Evolutionary conservation across 176 grass and related monocot genomes (phyloP), one percentile per base, ranked within the genome.

Genomic region (Oryza coarctata): DNA sequence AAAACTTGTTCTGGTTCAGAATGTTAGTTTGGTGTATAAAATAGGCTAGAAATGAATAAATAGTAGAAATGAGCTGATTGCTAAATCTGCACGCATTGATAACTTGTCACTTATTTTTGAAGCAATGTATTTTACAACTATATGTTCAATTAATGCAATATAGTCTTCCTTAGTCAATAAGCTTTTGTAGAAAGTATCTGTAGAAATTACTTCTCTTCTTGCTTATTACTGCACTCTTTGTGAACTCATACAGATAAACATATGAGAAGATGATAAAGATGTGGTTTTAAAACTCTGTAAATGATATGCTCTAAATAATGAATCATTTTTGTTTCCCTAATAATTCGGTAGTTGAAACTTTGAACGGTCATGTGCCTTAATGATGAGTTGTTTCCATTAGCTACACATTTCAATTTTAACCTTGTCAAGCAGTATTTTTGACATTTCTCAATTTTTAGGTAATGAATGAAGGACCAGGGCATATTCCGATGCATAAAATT

Each of bases 401-500:
- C 11, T 75, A 64, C 31, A 9, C 55, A 15, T 67, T 12, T 45
- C 11, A 7, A n/a, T 30, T 68, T 22, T 0, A 29, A 49, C 68
- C 45, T 49, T 79, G 64, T 26, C 45, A 34, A 32, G 8, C 63
- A 31, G 38, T 77, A 1, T 29, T 79, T 52, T 47, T 90, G 67
- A 90, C 49, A 62, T 82, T n/a, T 77, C 20, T 65, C 5, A 20
- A 78, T 27, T 47, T 93, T 25, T 64, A 98, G 96, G 96, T 98
- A 23, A 98, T 95, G 96, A 98, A 98, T 65, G 96, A 98, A 93
- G 96, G 90, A 33, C 93, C 93, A 61, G 96, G 96, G 40, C 95
- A 98, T 64, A 91, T 98, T 79, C 95, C 95, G 63, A 93, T 98
- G 60, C 90, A 98, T 70, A 98, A 98, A 88, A 98, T 98, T 84